phyloP scores from a whole-genome alignment of 2,329 filamentous ascomycete species.

The Mariannaea sp. region DNA sequence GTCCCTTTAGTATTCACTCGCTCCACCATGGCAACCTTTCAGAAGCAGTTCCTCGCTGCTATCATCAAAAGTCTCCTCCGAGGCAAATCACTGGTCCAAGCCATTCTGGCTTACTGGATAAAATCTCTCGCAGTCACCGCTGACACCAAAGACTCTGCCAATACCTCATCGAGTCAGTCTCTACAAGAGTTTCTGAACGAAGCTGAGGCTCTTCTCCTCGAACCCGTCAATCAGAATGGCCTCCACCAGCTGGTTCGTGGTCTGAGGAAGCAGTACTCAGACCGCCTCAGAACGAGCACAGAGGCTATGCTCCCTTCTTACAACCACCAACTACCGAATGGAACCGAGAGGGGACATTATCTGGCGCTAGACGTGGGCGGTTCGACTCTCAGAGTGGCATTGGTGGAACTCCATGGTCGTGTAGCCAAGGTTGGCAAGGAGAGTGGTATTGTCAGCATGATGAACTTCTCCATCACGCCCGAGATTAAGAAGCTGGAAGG shows the following conservation, averaged over 20 bases:
- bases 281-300: conserved; percentile 56
- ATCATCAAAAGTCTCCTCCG: conserved; percentile 61
- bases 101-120: conserved; percentile 60
- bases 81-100: conserved; percentile 63
- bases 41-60: conserved; percentile 58
- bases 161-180: conserved; percentile 34
- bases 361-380: conserved; percentile 71
- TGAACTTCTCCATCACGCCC: conserved; percentile 60
- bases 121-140: conserved; percentile 46
- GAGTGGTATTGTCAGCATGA: conserved; percentile 59
- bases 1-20: conserved; percentile 52
- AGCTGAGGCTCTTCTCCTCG: conserved; percentile 57
- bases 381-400: conserved; percentile 67
- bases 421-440: conserved; percentile 44
- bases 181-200: conserved; percentile 61
- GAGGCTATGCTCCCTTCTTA: conserved; percentile 70
- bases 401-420: conserved; percentile 63
- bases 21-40: conserved; percentile 63
- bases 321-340: conserved; percentile 66
- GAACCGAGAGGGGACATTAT: conserved; percentile 62
- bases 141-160: conserved; percentile 29
- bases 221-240: conserved; percentile 51
- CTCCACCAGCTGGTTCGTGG: conserved; percentile 53
- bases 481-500: conserved; percentile 62
- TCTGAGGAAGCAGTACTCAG: conserved; percentile 60